Evolutionary conservation across 495 filamentous ascomycete genomes (phyloP).

Genomic region (Penicillium fimorum): DNA sequence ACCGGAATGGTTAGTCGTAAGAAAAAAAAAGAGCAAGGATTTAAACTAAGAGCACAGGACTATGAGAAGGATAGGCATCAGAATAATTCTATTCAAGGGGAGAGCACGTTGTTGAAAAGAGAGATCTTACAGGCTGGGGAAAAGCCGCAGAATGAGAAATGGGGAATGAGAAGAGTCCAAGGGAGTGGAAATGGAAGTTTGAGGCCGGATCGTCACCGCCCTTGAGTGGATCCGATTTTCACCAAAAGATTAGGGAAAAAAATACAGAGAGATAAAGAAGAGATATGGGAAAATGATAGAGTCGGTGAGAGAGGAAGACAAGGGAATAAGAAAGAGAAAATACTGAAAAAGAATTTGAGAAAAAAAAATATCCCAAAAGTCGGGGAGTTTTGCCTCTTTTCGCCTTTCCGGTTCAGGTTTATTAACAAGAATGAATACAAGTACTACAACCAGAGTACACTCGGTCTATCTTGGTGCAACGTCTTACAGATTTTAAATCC

Average conservation of each 20-base stretch:
- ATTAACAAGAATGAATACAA: no score
- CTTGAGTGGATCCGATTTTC: slow-evolving; percentile 13
- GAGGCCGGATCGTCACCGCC: slow-evolving; percentile 28
- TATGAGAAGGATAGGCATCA: slow-evolving; percentile 10
- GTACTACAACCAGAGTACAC: no score
- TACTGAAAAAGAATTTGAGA: neutral
- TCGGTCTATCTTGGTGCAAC: neutral
- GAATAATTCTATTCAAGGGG: slow-evolving; percentile 17
- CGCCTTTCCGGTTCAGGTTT: no score
- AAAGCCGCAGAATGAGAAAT: slow-evolving; percentile 14
- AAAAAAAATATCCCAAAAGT: no score
- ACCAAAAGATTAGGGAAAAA: neutral
- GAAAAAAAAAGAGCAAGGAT: neutral
- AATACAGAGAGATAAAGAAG: no score
- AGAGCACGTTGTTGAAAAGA: slow-evolving; percentile 36
- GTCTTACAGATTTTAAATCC: neutral
- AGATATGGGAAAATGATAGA: neutral
- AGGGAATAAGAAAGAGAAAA: neutral
- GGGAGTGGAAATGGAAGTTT: slow-evolving; percentile 13
- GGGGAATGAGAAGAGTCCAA: slow-evolving; percentile 4
- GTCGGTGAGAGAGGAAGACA: neutral
- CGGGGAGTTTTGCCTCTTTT: neutral
- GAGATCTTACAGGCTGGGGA: slow-evolving; percentile 39
- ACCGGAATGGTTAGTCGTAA: slow-evolving; percentile 9
- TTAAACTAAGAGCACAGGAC: neutral